Percentiles rank a stretch among this genome's conserved stretches.
phyloP scores from a whole-genome alignment of 305 asterid genomes.

The Fraxinus baroniana region DNA sequence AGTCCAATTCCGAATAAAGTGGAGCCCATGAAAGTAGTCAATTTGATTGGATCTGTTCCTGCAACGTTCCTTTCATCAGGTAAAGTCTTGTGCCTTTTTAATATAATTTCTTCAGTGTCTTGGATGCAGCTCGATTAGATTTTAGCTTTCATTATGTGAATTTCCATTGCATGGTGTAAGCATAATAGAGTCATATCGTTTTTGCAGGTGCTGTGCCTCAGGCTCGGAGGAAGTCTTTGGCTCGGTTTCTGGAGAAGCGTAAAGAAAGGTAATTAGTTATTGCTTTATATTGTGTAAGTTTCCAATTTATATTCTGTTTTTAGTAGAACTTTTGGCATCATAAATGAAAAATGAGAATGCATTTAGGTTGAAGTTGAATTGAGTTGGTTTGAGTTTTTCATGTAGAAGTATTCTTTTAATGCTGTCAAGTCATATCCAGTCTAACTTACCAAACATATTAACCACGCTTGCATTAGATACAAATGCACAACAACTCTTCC shows the following conservation, averaged over 20 bases:
- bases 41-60: conserved; percentile 39
- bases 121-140: background rate
- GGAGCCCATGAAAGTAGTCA: conserved; percentile 39
- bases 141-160: background rate
- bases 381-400: background rate
- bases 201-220: conserved; percentile 59
- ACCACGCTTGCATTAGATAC: background rate
- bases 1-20: conserved; percentile 31
- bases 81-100: conserved; percentile 8
- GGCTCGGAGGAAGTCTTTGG: conserved; percentile 59
- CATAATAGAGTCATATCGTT: background rate
- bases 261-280: conserved; percentile 46
- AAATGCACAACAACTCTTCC: background rate
- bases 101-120: background rate
- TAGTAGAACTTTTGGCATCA: background rate
- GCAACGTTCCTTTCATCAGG: conserved; percentile 47
- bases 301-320: background rate
- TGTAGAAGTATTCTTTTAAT: background rate
- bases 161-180: background rate
- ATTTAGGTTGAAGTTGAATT: background rate
- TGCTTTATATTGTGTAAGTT: background rate
- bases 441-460: background rate
- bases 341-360: background rate
- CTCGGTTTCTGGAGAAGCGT: conserved; percentile 65
- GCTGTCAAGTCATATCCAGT: background rate